These are phyloP conservation scores for Lippia alba DNA, from an alignment of 305 asterid genomes.

Conservation along the genomic window DNA sequence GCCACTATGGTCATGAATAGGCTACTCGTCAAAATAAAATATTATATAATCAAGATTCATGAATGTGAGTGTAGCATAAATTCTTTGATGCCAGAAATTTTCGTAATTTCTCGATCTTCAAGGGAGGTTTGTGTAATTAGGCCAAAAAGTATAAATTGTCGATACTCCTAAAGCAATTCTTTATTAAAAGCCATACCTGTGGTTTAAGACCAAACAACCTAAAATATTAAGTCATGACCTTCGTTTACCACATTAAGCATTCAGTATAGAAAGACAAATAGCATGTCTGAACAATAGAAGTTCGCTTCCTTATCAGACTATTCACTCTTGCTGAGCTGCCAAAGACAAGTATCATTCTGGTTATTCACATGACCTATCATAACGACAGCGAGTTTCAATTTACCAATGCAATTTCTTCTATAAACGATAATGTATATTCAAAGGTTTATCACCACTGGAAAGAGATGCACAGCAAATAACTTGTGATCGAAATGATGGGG, in stretches of 20 bases:
- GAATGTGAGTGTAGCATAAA: no score
- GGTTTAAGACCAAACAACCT: neutral
- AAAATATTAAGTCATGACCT: neutral
- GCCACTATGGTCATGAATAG: no score
- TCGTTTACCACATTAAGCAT: constrained; percentile 21
- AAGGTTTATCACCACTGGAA: constrained; percentile 7
- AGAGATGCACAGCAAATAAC: constrained; percentile 66
- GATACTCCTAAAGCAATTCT: no score
- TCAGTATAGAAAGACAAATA: constrained; percentile 1
- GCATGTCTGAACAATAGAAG: constrained; percentile 22
- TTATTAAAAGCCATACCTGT: no score
- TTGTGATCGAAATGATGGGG: constrained; percentile 74
- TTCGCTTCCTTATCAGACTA: constrained; percentile 57
- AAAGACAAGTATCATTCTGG: constrained; percentile 67
- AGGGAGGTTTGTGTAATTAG: no score
- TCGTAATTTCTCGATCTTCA: no score
- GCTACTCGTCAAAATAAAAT: no score
- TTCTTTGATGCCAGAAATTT: no score
- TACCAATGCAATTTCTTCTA: constrained; percentile 7
- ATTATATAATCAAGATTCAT: no score
- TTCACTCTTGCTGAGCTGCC: constrained; percentile 69
- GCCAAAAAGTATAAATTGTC: no score
- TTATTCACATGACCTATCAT: constrained; percentile 74
- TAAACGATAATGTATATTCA: constrained; percentile 16
- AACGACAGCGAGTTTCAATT: constrained; percentile 25